phyloP scores from a whole-genome alignment of 306 rosid genomes.

The Lagenaria siceraria region DNA sequence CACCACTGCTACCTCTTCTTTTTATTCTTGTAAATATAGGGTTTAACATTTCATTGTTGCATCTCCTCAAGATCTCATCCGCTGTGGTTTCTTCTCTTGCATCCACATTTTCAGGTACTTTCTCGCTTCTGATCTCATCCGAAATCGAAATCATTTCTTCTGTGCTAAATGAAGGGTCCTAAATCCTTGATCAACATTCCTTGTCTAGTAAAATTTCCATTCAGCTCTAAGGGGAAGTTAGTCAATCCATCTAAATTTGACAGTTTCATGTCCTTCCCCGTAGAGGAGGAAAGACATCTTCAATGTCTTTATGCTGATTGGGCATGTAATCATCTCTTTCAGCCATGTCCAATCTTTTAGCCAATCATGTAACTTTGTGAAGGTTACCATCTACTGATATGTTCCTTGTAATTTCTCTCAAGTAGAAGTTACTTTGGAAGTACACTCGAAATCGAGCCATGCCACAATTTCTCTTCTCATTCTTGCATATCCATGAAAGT shows the following conservation, averaged over 20 bases:
- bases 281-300: neutral
- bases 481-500: neutral
- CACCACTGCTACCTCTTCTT: constrained; percentile 36
- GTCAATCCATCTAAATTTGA: neutral
- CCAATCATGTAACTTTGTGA: neutral
- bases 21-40: constrained; percentile 47
- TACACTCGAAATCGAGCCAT: neutral
- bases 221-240: neutral
- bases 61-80: constrained; percentile 82
- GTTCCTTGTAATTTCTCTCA: neutral
- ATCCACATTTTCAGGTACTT: constrained; percentile 74
- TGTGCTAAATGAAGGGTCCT: neutral
- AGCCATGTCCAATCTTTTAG: neutral
- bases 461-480: neutral
- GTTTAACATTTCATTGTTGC: constrained; percentile 61
- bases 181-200: neutral
- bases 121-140: neutral
- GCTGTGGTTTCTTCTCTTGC: constrained; percentile 87
- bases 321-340: neutral
- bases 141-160: neutral
- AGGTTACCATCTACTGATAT: neutral
- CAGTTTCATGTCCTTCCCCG: neutral
- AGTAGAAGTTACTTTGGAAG: neutral
- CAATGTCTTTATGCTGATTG: neutral
- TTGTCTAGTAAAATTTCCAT: neutral